A percentile compares a stretch with the other conserved stretches of the same genome.
phyloP scores from a whole-genome alignment of 805 yeast species.

The Candida sphagnicola region DNA sequence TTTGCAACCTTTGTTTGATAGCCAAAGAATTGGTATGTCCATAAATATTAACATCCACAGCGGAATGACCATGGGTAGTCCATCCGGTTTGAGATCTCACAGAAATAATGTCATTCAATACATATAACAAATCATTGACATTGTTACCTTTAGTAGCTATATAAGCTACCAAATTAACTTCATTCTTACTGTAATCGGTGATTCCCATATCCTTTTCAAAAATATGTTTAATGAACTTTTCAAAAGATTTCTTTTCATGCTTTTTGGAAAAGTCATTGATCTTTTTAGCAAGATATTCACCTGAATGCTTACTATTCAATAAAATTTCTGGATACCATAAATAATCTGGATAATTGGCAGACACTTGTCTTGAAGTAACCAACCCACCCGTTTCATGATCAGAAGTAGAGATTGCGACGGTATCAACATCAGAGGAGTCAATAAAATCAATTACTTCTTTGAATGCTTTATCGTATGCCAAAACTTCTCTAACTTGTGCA shows the following conservation, averaged over 20 bases:
- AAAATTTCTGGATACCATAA: conserved; percentile 82
- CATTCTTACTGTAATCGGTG: conserved; percentile 49
- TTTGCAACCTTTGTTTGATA: conserved; percentile 35
- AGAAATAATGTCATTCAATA: conserved; percentile 68
- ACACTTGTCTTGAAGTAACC: conserved; percentile 77
- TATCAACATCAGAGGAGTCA: conserved; percentile 65
- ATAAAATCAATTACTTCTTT: conserved; percentile 69
- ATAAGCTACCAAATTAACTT: conserved; percentile 30
- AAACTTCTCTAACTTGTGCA: conserved; percentile 87
- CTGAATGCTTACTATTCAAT: conserved; percentile 66
- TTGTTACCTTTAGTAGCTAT: conserved; percentile 13
- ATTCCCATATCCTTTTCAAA: conserved; percentile 68
- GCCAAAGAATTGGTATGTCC: conserved; percentile 61
- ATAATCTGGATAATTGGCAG: conserved; percentile 73
- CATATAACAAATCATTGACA: conserved; percentile 43
- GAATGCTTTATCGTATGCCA: conserved; percentile 84
- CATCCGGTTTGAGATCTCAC: conserved; percentile 89
- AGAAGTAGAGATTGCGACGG: conserved; percentile 75
- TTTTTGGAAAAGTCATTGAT: conserved; percentile 32
- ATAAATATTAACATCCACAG: conserved; percentile 91
- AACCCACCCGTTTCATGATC: conserved; percentile 98
- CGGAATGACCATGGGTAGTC: conserved; percentile 95
- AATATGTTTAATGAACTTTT: conserved; percentile 46
- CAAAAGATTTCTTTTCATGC: conserved; percentile 19
- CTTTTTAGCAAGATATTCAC: conserved; percentile 58